Percentiles rank a stretch among this genome's conserved stretches.
phyloP scores from a whole-genome alignment of 2,329 filamentous ascomycete genomes.

The Colletotrichum aenigma region DNA sequence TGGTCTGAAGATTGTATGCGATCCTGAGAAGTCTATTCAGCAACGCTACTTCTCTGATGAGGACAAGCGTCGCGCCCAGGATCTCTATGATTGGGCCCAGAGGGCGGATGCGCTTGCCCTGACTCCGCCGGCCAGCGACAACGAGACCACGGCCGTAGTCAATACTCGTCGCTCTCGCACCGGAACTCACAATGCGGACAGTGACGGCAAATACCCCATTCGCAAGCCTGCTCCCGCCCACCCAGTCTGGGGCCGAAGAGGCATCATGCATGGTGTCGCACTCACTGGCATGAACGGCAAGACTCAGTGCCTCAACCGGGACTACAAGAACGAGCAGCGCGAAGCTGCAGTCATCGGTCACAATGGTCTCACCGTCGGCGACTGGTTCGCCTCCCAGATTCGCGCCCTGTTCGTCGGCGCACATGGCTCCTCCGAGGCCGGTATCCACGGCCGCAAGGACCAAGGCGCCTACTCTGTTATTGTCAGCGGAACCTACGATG shows the following conservation, averaged over 20 bases:
- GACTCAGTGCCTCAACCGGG: not conserved
- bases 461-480: slow-evolving; percentile 61
- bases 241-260: not conserved
- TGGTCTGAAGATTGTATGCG: not conserved
- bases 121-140: not conserved
- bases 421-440: slow-evolving; percentile 51
- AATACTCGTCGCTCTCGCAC: not conserved
- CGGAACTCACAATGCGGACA: not conserved
- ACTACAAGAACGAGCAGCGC: not conserved
- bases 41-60: not conserved
- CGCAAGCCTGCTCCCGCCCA: not conserved
- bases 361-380: slow-evolving; percentile 37
- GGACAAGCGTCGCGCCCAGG: not conserved
- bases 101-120: not conserved
- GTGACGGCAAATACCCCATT: not conserved
- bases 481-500: slow-evolving; percentile 39
- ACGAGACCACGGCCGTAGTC: not conserved
- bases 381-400: slow-evolving; percentile 61
- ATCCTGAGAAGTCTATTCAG: not conserved
- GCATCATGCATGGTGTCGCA: not conserved
- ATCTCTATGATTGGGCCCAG: not conserved
- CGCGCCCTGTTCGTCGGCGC: slow-evolving; percentile 56
- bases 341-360: slow-evolving; percentile 16
- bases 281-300: not conserved
- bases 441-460: slow-evolving; percentile 51